phyloP scores from a whole-genome alignment of 805 yeast genomes.

The Spathaspora gorwiae region DNA sequence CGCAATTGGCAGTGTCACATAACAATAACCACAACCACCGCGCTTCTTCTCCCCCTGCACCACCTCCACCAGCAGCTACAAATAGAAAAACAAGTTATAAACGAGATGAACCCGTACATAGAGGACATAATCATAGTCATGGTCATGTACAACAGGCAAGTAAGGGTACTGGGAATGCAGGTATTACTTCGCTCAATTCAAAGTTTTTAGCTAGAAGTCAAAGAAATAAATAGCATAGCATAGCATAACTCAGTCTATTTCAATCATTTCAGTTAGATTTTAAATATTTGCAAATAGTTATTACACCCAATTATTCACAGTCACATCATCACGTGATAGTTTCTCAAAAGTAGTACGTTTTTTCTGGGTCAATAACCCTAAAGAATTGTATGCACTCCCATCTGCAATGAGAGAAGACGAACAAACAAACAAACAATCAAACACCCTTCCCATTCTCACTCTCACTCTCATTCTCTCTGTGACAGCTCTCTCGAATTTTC shows the following conservation, averaged over 20 bases:
- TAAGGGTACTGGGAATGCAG: not conserved
- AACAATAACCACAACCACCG: slow-evolving; percentile 9
- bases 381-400: too few species aligned
- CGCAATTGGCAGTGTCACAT: slow-evolving; percentile 38
- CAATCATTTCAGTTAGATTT: too few species aligned
- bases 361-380: too few species aligned
- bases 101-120: slow-evolving; percentile 16
- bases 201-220: slow-evolving; percentile 56
- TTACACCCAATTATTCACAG: too few species aligned
- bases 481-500: not conserved
- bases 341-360: too few species aligned
- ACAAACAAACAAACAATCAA: too few species aligned
- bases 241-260: too few species aligned
- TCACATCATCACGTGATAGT: too few species aligned
- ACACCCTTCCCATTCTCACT: too few species aligned
- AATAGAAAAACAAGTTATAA: slow-evolving; percentile 35
- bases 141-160: not conserved
- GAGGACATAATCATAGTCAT: not conserved
- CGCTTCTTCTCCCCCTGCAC: not conserved
- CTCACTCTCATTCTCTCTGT: not conserved
- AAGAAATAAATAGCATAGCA: slow-evolving; percentile 29
- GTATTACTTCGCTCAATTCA: slow-evolving; percentile 55
- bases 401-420: too few species aligned
- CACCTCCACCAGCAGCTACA: slow-evolving; percentile 12
- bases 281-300: too few species aligned